A percentile compares a stretch with the other conserved stretches of the same genome.
Evolutionary conservation across 257 asterid genomes (phyloP).

Genomic region (Haberlea rhodopensis): DNA sequence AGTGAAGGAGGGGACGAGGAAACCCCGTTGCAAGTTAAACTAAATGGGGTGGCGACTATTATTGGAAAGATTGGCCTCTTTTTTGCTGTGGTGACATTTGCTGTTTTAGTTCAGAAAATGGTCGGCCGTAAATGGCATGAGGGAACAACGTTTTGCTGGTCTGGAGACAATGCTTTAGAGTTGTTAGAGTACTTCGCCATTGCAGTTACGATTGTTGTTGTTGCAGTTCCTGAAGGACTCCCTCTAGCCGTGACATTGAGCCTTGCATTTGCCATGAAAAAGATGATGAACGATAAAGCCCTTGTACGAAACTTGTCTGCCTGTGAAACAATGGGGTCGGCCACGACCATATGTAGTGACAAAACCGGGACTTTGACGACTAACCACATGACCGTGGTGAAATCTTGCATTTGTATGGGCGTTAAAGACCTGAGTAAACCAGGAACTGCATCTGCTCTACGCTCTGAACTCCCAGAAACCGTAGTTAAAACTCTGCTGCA

Average conservation of each 20-base stretch:
- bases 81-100: slow-evolving; percentile 78
- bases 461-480: slow-evolving; percentile 52
- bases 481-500: slow-evolving; percentile 46
- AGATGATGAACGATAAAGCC: slow-evolving; percentile 90
- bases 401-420: slow-evolving; percentile 69
- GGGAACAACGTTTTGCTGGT: slow-evolving; percentile 54
- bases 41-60: slow-evolving; percentile 88
- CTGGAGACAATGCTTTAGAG: slow-evolving; percentile 72
- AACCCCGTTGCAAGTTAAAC: slow-evolving; percentile 79
- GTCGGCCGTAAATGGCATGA: slow-evolving; percentile 46
- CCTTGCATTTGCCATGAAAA: slow-evolving; percentile 85
- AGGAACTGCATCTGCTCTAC: slow-evolving; percentile 32
- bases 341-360: slow-evolving; percentile 80
- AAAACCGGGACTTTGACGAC: slow-evolving; percentile 83
- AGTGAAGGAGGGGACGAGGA: slow-evolving; percentile 95
- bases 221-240: slow-evolving; percentile 90
- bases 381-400: slow-evolving; percentile 84
- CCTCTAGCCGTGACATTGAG: slow-evolving; percentile 83
- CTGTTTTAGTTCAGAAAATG: slow-evolving; percentile 69
- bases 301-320: slow-evolving; percentile 85
- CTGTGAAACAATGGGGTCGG: slow-evolving; percentile 91
- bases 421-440: slow-evolving; percentile 38
- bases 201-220: slow-evolving; percentile 89
- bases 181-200: slow-evolving; percentile 78
- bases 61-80: slow-evolving; percentile 84